Conservation (phyloP, 2,329 filamentous ascomycete species). For the Periglandula ipomoeae region DNA sequence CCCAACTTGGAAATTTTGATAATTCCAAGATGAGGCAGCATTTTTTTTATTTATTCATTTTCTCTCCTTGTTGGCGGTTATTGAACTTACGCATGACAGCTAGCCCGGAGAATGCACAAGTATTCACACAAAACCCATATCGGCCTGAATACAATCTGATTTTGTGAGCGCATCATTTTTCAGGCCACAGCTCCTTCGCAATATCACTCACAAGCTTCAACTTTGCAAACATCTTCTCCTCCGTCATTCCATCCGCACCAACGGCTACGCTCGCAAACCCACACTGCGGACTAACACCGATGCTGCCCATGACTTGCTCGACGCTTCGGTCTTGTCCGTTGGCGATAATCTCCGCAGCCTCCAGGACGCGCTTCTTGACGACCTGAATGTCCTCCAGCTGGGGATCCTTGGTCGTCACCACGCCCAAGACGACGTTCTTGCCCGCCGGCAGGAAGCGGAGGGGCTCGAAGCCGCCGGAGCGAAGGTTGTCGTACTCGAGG, state of each 20-base stretch:
- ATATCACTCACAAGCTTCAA: conserved; percentile 58
- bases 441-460: conserved; percentile 47
- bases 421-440: conserved; percentile 54
- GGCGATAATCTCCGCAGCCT: conserved; percentile 57
- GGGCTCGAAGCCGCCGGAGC: conserved; percentile 54
- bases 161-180: background rate
- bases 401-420: conserved; percentile 53
- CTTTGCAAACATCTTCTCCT: conserved; percentile 63
- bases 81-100: too few species aligned
- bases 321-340: conserved; percentile 51
- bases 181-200: conserved; percentile 54
- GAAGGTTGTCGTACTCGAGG: conserved; percentile 50
- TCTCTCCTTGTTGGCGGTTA: background rate
- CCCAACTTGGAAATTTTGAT: background rate
- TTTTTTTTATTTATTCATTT: too few species aligned
- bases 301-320: conserved; percentile 54
- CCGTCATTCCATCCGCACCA: conserved; percentile 53
- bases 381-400: conserved; percentile 45
- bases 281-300: conserved; percentile 62
- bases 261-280: conserved; percentile 62
- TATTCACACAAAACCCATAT: too few species aligned
- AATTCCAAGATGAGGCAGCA: too few species aligned
- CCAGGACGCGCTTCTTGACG: conserved; percentile 43
- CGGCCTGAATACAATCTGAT: background rate
- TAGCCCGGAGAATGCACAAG: too few species aligned